Base-by-base conservation (phyloP, 2,329 filamentous ascomycete genomes). In the Ampelomyces quisqualis region DNA sequence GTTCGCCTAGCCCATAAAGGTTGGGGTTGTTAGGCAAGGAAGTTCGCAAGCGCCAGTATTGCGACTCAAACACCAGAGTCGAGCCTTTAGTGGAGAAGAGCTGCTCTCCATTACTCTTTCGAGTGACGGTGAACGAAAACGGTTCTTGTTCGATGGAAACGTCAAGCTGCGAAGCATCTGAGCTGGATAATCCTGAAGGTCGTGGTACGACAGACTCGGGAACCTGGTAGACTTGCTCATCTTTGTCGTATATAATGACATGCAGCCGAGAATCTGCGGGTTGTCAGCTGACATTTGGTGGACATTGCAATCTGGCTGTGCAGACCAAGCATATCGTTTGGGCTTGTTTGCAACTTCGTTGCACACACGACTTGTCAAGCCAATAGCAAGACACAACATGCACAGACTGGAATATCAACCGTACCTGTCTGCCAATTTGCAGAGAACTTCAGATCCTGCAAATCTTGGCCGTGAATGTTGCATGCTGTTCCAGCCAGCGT, bases 1-100 rank as follows among this genome's bases (percentile, higher is more conserved):
- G 84, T 67, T 90, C 86, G 21, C 87, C 88, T 1, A 91, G 74
- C 0, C 88, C 88, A 58, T 91, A 91, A 2, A 93, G 70, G 52
- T 82, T 79, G 0, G 86, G 85, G 35, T 81, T 74, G 1, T 78
- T 67, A 0, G 88, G 86, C 9, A 91, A 73, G 38, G 75, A 77
- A 1, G 87, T 90, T 34, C 84, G 76, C 43, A 91, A 72, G 13
- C 83, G 79, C 28, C 90, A 67, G 54, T 88, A 91, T 64, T 91
- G 86, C 2, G 79, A 79, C 67, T 91, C 84, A 52, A 90, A 93
- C 21, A 91, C 72, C 4, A 91, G 71, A 7, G 74, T 73, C 3
- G 81, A 79, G 1, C 78, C 84, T 2, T 81, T 81, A 0, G 85
- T 86, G 55, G 89, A 82, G 64, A 88, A 88, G 8, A 88, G 68